Conservation (phyloP, 2,329 filamentous ascomycete species). For the Xylaria polymorpha region DNA sequence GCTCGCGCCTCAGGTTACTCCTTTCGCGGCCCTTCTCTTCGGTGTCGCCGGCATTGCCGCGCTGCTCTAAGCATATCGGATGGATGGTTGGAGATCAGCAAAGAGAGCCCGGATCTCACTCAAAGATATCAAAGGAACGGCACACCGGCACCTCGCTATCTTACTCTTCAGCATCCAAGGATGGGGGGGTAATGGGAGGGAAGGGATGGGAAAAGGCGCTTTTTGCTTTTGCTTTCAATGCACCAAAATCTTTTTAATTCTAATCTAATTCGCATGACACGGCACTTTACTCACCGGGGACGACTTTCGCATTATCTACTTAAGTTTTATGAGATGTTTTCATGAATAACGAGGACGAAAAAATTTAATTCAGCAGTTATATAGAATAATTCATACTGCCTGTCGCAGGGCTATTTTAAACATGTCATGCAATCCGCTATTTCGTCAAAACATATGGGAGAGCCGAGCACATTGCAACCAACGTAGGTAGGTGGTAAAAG, state of each 20-base stretch:
- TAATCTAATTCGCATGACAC: conserved; percentile 23
- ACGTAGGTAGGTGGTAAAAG: too few species aligned
- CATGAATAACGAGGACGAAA: not conserved
- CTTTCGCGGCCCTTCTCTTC: conserved; percentile 44
- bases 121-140: not conserved
- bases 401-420: not conserved
- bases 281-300: not conserved
- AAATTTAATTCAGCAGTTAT: conserved; percentile 11
- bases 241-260: conserved; percentile 4
- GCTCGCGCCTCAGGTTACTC: conserved; percentile 38
- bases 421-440: not conserved
- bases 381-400: conserved; percentile 24
- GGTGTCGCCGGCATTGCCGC: conserved; percentile 46
- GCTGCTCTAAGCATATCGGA: conserved; percentile 41
- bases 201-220: conserved; percentile 5
- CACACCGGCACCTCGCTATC: not conserved
- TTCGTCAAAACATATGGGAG: not conserved
- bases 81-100: not conserved
- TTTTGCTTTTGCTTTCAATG: not conserved
- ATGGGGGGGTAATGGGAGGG: not conserved
- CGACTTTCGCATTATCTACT: conserved; percentile 1
- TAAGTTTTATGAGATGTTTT: not conserved
- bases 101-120: not conserved
- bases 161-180: not conserved
- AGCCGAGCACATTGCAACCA: not conserved